Evolutionary conservation across 805 yeast genomes (phyloP).

Genomic region (Candida ficus): DNA sequence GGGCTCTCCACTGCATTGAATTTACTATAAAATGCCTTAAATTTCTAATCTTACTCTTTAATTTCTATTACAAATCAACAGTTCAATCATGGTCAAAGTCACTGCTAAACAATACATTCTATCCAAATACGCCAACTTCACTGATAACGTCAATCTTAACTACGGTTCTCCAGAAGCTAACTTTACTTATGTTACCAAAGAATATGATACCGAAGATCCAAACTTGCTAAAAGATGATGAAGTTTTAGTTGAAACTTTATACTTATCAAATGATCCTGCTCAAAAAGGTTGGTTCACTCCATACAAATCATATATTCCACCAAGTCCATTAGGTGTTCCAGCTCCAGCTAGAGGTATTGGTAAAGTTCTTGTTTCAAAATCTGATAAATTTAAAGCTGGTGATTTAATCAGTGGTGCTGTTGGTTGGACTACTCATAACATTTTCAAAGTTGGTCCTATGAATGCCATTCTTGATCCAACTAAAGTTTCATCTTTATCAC

Average conservation of each 20-base stretch:
- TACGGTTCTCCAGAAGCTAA: slow-evolving; percentile 23
- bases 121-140: slow-evolving; percentile 22
- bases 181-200: slow-evolving; percentile 22
- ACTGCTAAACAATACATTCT: slow-evolving; percentile 29
- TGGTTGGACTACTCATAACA: slow-evolving; percentile 45
- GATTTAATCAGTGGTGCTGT: slow-evolving; percentile 35
- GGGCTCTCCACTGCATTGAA: no score
- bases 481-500: slow-evolving; percentile 27
- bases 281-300: slow-evolving; percentile 51
- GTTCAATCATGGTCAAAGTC: slow-evolving; percentile 29
- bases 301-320: slow-evolving; percentile 26
- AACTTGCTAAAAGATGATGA: slow-evolving; percentile 32
- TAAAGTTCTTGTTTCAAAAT: slow-evolving; percentile 43
- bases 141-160: slow-evolving; percentile 24
- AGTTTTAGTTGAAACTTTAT: slow-evolving; percentile 37
- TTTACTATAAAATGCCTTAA: no score
- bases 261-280: slow-evolving; percentile 58
- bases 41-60: no score
- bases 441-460: slow-evolving; percentile 23
- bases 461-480: slow-evolving; percentile 14
- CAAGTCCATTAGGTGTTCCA: slow-evolving; percentile 35
- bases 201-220: slow-evolving; percentile 17
- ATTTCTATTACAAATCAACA: no score
- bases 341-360: slow-evolving; percentile 48
- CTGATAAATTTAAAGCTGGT: slow-evolving; percentile 36